phyloP scores from a whole-genome alignment of 2,329 filamentous ascomycete species.

The Exophiala oligosperma region DNA sequence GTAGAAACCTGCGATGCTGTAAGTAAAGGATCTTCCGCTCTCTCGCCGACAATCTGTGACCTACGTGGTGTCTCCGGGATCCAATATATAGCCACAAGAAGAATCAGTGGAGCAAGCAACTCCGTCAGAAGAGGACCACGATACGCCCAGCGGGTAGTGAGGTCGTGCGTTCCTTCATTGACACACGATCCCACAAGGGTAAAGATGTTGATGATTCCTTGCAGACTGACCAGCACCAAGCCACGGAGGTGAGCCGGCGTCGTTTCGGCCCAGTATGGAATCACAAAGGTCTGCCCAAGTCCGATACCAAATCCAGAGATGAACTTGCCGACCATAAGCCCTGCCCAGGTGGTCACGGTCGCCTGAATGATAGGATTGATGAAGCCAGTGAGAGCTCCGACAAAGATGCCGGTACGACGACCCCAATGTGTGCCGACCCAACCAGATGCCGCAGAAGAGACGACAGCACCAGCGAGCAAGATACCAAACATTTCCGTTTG shows the following conservation, averaged over 20 bases:
- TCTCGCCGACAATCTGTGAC: background rate
- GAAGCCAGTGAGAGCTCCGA: background rate
- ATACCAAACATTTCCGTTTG: background rate
- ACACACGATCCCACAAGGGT: constrained; percentile 68
- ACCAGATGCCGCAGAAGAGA: background rate
- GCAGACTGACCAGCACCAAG: constrained; percentile 59
- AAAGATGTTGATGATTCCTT: constrained; percentile 71
- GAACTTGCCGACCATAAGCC: constrained; percentile 12
- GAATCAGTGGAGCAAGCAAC: constrained; percentile 52
- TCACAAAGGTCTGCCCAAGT: constrained; percentile 84
- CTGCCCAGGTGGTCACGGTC: background rate
- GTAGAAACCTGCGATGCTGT: constrained; percentile 31
- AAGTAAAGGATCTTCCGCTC: no score
- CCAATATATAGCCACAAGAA: constrained; percentile 58
- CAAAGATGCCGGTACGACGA: background rate
- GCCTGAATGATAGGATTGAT: background rate
- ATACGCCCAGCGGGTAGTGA: constrained; percentile 65
- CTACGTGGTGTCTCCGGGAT: constrained; percentile 64
- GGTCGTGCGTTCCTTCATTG: constrained; percentile 64
- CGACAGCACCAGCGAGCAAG: background rate
- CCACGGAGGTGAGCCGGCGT: constrained; percentile 43
- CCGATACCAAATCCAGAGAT: constrained; percentile 72
- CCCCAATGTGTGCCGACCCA: background rate
- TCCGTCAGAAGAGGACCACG: constrained; percentile 70
- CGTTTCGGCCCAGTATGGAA: constrained; percentile 90